A percentile compares a stretch with the other conserved stretches of the same genome.
phyloP scores from a whole-genome alignment of 1,139 yeast genomes.

The Yamadazyma dendronema region DNA sequence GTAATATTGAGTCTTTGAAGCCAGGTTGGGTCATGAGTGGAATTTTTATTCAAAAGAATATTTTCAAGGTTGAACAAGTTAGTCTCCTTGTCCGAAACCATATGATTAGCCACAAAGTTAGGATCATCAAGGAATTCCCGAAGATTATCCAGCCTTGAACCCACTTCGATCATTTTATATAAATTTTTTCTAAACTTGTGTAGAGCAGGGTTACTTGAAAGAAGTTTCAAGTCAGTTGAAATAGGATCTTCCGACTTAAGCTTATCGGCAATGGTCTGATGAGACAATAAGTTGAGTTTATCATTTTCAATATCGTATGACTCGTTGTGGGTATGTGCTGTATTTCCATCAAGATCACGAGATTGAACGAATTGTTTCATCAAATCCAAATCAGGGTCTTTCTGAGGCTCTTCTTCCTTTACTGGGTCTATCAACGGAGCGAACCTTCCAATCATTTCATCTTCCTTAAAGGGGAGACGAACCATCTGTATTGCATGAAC shows the following conservation, averaged over 20 bases:
- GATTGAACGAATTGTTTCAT: constrained; percentile 30
- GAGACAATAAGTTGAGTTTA: constrained; percentile 12
- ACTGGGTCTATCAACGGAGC: constrained; percentile 36
- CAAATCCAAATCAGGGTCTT: constrained; percentile 8
- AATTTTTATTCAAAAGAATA: constrained; percentile 18
- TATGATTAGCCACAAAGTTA: constrained; percentile 25
- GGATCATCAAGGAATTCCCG: constrained; percentile 23
- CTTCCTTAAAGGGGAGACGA: constrained; percentile 77
- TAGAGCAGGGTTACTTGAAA: constrained; percentile 31
- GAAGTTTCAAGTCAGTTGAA: constrained; percentile 13
- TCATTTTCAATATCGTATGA: constrained; percentile 12
- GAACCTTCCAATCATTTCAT: constrained; percentile 63
- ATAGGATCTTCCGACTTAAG: background rate
- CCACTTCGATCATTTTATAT: constrained; percentile 24
- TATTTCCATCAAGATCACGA: constrained; percentile 27
- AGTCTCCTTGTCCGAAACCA: constrained; percentile 21
- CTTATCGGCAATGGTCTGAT: constrained; percentile 10
- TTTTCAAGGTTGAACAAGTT: constrained; percentile 33
- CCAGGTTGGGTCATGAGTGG: constrained; percentile 22
- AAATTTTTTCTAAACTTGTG: constrained; percentile 27
- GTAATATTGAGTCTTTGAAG: constrained; percentile 14
- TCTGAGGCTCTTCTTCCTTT: background rate
- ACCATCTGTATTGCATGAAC: constrained; percentile 34
- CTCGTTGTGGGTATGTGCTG: no score
- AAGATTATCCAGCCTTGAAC: constrained; percentile 23